These are phyloP conservation scores for Jackrogersella minutella DNA, from an alignment of 495 filamentous ascomycete species.

Conservation along the genomic window DNA sequence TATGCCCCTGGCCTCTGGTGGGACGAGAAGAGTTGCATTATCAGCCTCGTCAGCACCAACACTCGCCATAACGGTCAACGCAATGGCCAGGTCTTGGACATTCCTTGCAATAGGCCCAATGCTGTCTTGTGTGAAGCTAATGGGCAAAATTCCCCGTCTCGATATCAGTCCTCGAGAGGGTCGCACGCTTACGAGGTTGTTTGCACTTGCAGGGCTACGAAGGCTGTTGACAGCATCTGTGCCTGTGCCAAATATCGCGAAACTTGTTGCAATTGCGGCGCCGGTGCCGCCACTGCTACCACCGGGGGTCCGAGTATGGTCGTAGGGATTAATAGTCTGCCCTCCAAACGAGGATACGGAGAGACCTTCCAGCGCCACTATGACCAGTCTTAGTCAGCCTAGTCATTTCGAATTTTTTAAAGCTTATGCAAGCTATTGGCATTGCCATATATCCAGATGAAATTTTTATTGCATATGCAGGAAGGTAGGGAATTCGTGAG, in stretches of 20 bases:
- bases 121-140: constrained; percentile 68
- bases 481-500: background rate
- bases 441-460: background rate
- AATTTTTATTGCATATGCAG: background rate
- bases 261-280: constrained; percentile 65
- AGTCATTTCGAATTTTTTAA: background rate
- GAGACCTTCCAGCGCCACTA: constrained; percentile 67
- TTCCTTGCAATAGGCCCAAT: constrained; percentile 66
- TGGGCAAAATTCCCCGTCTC: constrained; percentile 62
- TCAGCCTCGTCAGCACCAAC: constrained; percentile 55
- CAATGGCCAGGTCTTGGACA: constrained; percentile 61
- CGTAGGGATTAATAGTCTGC: constrained; percentile 70
- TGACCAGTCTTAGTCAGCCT: constrained; percentile 14
- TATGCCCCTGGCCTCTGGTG: constrained; percentile 41
- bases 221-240: constrained; percentile 72
- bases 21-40: constrained; percentile 53
- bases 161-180: constrained; percentile 66
- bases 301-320: constrained; percentile 66
- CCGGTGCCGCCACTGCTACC: constrained; percentile 71
- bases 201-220: constrained; percentile 68
- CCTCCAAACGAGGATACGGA: constrained; percentile 67
- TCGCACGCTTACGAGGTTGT: constrained; percentile 66
- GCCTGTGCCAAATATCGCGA: constrained; percentile 65
- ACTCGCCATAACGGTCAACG: constrained; percentile 65
- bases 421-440: background rate